These are phyloP conservation scores for Kwoniella pini DNA, from an alignment of 768 basidiomycete genomes.

Conservation along the genomic window DNA sequence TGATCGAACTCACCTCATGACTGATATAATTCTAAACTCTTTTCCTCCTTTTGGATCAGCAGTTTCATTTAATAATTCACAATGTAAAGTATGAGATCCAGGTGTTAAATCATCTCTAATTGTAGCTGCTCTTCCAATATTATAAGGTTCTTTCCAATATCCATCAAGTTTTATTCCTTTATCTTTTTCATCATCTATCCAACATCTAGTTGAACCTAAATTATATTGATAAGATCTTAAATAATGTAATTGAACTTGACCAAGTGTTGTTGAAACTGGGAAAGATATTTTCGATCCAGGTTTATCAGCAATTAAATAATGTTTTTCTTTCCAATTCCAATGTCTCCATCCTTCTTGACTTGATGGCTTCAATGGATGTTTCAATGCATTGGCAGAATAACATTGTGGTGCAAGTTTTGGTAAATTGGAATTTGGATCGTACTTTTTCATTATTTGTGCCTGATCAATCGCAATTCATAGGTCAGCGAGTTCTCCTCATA, in stretches of 20 bases:
- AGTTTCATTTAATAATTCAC: constrained; percentile 41
- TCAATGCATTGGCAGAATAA: constrained; percentile 33
- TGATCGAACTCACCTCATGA: constrained; percentile 44
- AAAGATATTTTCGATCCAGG: constrained; percentile 46
- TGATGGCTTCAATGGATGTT: constrained; percentile 28
- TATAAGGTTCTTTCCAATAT: constrained; percentile 39
- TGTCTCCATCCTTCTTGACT: constrained; percentile 36
- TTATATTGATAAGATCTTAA: constrained; percentile 39
- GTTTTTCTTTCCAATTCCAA: constrained; percentile 44
- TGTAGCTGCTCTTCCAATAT: constrained; percentile 30
- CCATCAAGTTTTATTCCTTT: constrained; percentile 30
- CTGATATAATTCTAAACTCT: constrained; percentile 49
- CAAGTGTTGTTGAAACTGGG: constrained; percentile 33
- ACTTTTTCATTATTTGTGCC: constrained; percentile 32
- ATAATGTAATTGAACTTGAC: constrained; percentile 42
- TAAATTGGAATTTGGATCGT: constrained; percentile 17
- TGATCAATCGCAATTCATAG: background rate
- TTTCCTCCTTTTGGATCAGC: constrained; percentile 46
- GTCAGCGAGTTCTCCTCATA: too few species aligned
- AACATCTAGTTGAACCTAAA: constrained; percentile 43
- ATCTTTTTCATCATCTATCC: constrained; percentile 45
- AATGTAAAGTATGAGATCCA: constrained; percentile 45
- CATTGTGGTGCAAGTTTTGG: constrained; percentile 34
- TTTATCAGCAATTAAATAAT: constrained; percentile 42
- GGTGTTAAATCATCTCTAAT: constrained; percentile 27